Base-by-base conservation (phyloP, 805 yeast genomes). In the Metschnikowia borealis region DNA sequence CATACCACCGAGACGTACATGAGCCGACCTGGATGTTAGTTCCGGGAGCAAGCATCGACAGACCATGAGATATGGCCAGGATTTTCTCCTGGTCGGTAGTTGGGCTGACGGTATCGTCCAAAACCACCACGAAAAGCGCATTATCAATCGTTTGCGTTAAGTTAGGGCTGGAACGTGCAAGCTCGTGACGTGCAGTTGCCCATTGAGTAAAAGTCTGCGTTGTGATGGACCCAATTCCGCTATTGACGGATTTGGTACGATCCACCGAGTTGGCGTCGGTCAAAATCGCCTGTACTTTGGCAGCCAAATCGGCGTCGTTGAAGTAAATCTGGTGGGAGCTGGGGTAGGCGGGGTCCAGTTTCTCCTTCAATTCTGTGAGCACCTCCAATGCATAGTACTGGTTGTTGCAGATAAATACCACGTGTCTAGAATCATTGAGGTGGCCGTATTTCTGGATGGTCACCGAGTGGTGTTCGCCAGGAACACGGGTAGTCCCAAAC, bases 401-500 rank as follows among this genome's bases (percentile, higher is more conserved):
- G 45, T 80, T 79, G 51, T 75, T 69, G 40, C 79, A 67, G 52
- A 80, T 64, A 8, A 81, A 61, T 3, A 80, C 65, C n/a, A 81
- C 73, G 61, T 80, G 83, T 36, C 78, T 66, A 10, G 81, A 70
- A 38, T 75, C 71, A 20, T 64, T 58, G 18, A 61, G 54, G 42
- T 68, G 57, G 5, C 48, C 38, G 46, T 63, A 62, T 44, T 65
- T 67, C 54, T 70, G 68, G 49, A 78, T 66, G 5, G 74, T 61
- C 17, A 79, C 70, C 38, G 74, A 75, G 36, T 59, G 62, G 44
- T 51, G 52, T 18, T 55, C 51, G 32, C 62, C 66, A 0, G 79
- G 79, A 7, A 70, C 65, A 51, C 91, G 74, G 0, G 90, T 79
- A 6, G 89, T 77, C 8, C 89, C 90, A 64, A 87, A 87, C 21